Percentiles rank a stretch among this genome's conserved stretches.
Evolutionary conservation across 2,329 filamentous ascomycete genomes (phyloP).

Genomic region (Colletotrichum sp.): DNA sequence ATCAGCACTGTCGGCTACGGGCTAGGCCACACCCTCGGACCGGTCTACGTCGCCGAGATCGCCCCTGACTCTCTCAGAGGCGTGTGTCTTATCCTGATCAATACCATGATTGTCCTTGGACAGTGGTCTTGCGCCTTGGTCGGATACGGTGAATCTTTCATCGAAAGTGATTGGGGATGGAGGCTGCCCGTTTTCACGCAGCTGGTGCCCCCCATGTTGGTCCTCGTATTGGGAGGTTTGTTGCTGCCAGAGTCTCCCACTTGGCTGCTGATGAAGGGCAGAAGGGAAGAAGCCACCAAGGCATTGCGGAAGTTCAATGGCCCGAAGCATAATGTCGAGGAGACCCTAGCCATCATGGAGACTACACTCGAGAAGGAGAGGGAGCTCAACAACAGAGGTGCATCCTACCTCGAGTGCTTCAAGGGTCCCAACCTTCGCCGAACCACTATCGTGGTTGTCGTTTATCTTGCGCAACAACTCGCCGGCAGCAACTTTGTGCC

Average conservation of each 20-base stretch:
- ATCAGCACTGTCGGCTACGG: slow-evolving; percentile 11
- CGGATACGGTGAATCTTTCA: slow-evolving; percentile 3
- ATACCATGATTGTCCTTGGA: slow-evolving; percentile 7
- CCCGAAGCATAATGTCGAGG: slow-evolving; percentile 26
- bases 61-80: slow-evolving; percentile 17
- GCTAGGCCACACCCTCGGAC: slow-evolving; percentile 14
- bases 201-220: not conserved
- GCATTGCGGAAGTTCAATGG: slow-evolving; percentile 35
- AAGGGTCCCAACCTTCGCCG: slow-evolving; percentile 51
- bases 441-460: slow-evolving; percentile 62
- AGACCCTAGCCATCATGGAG: slow-evolving; percentile 29
- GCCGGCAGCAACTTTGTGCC: slow-evolving; percentile 53
- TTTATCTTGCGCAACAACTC: slow-evolving; percentile 68
- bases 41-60: slow-evolving; percentile 23
- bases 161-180: slow-evolving; percentile 8
- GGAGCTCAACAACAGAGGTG: slow-evolving; percentile 34
- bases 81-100: not conserved
- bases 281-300: slow-evolving; percentile 35
- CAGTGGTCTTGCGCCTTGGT: slow-evolving; percentile 15
- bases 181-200: slow-evolving; percentile 4
- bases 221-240: not conserved
- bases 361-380: slow-evolving; percentile 35
- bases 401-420: slow-evolving; percentile 55
- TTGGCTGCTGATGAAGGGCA: slow-evolving; percentile 38
- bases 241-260: slow-evolving; percentile 35